Percentiles rank a stretch among this genome's conserved stretches.
phyloP scores from a whole-genome alignment of 345 rosid species.

The Populus nigra region DNA sequence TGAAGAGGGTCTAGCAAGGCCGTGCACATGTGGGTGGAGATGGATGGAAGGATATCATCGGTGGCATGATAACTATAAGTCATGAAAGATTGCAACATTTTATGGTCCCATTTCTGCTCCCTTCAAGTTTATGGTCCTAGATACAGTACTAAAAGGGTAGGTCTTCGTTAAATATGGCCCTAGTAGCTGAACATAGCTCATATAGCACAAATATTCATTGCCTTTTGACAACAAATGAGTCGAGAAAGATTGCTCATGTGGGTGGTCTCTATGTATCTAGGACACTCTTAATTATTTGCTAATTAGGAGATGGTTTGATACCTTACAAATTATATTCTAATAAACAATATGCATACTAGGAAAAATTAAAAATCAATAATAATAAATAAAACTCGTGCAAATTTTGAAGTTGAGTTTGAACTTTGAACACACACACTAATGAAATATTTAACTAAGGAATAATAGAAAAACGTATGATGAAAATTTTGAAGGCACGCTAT shows the following conservation, averaged over 20 bases:
- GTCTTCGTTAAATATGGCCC: background rate
- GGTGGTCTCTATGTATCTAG: too few relatives aligned
- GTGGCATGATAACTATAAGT: slow-evolving; percentile 40
- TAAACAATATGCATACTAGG: too few relatives aligned
- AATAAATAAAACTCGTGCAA: too few relatives aligned
- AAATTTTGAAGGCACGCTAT: background rate
- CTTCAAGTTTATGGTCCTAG: slow-evolving; percentile 15
- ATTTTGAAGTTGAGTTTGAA: too few relatives aligned
- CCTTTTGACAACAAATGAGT: too few relatives aligned
- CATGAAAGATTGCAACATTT: background rate
- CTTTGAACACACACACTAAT: too few relatives aligned
- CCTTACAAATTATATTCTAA: too few relatives aligned
- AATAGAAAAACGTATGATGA: background rate
- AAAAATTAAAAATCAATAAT: too few relatives aligned
- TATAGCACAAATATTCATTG: too few relatives aligned
- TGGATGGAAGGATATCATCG: slow-evolving; percentile 34
- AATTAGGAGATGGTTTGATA: too few relatives aligned
- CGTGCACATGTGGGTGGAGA: slow-evolving; percentile 33
- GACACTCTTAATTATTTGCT: too few relatives aligned
- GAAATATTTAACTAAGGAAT: background rate
- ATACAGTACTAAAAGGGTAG: background rate
- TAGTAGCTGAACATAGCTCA: background rate
- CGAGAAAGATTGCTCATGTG: too few relatives aligned
- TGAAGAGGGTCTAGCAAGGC: slow-evolving; percentile 37
- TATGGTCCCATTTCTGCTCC: slow-evolving; percentile 11